Percentiles rank a stretch among this genome's conserved stretches.
Evolutionary conservation across 2,329 filamentous ascomycete species (phyloP).

Genomic region (Raffaelea albimanens): DNA sequence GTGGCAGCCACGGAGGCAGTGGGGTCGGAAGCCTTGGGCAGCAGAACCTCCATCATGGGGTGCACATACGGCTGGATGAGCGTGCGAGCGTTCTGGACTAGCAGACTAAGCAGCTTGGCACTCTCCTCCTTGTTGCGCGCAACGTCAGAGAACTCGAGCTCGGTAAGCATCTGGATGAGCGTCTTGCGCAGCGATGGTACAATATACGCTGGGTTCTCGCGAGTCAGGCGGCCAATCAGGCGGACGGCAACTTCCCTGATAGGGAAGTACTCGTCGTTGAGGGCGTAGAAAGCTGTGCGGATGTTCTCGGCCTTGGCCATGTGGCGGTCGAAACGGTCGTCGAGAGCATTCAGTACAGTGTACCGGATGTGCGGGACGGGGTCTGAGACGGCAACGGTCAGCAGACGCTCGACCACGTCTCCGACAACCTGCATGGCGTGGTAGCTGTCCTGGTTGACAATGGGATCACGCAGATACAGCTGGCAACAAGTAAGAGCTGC

Average conservation of each 20-base stretch:
- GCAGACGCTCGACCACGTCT: slow-evolving; percentile 92
- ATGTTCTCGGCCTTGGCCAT: slow-evolving; percentile 98
- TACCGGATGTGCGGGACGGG: slow-evolving; percentile 79
- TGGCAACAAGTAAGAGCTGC: slow-evolving; percentile 96
- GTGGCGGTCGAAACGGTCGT: slow-evolving; percentile 90
- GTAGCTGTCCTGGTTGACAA: slow-evolving; percentile 94
- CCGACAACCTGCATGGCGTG: slow-evolving; percentile 96
- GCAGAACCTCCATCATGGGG: slow-evolving; percentile 87
- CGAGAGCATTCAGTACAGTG: slow-evolving; percentile 81
- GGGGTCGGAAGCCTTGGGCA: slow-evolving; percentile 80
- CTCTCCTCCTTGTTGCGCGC: slow-evolving; percentile 94
- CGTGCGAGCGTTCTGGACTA: slow-evolving; percentile 86
- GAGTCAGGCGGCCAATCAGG: slow-evolving; percentile 87
- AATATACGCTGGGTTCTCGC: slow-evolving; percentile 91
- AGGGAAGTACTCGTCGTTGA: slow-evolving; percentile 89
- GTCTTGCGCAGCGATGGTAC: slow-evolving; percentile 93
- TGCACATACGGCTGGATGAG: slow-evolving; percentile 96
- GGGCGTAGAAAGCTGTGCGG: slow-evolving; percentile 83
- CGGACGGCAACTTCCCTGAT: slow-evolving; percentile 92
- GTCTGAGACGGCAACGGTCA: slow-evolving; percentile 92
- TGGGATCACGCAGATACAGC: slow-evolving; percentile 91
- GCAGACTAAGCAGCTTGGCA: slow-evolving; percentile 80
- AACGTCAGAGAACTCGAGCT: slow-evolving; percentile 92
- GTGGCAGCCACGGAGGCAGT: slow-evolving; percentile 87
- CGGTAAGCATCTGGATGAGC: slow-evolving; percentile 89